Percentiles rank a stretch among this genome's conserved stretches.
Conservation (phyloP, 2,329 filamentous ascomycete species). For the Fusarium sambucinum region DNA sequence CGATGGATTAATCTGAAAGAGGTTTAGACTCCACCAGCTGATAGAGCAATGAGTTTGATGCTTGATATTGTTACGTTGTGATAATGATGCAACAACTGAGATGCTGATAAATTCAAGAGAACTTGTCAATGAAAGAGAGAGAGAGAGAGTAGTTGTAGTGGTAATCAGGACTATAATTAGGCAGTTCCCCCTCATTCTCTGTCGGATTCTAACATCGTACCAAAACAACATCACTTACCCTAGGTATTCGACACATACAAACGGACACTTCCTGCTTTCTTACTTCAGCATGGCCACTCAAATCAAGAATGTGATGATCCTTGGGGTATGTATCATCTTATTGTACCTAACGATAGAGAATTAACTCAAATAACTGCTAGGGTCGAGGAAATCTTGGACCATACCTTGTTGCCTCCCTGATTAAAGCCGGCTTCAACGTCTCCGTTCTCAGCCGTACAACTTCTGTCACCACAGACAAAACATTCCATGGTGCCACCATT, state of each 20-base stretch:
- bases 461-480: fast-evolving
- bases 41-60: background rate
- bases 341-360: fast-evolving
- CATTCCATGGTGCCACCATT: background rate
- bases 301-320: slow-evolving; percentile 12
- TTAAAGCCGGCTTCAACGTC: fast-evolving
- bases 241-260: background rate
- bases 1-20: background rate
- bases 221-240: slow-evolving; percentile 1
- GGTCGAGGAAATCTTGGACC: slow-evolving; percentile 18
- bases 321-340: background rate
- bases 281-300: background rate
- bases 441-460: fast-evolving
- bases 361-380: fast-evolving
- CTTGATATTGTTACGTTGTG: background rate
- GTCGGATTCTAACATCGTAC: fast-evolving
- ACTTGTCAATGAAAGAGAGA: fast-evolving
- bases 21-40: slow-evolving; percentile 18
- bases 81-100: fast-evolving
- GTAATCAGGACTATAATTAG: background rate
- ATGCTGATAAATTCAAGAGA: background rate
- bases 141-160: fast-evolving
- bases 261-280: fast-evolving
- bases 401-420: background rate
- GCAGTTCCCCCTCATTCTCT: fast-evolving